Conservation (phyloP, 306 rosid species). For the Begonia fuchsioides region DNA sequence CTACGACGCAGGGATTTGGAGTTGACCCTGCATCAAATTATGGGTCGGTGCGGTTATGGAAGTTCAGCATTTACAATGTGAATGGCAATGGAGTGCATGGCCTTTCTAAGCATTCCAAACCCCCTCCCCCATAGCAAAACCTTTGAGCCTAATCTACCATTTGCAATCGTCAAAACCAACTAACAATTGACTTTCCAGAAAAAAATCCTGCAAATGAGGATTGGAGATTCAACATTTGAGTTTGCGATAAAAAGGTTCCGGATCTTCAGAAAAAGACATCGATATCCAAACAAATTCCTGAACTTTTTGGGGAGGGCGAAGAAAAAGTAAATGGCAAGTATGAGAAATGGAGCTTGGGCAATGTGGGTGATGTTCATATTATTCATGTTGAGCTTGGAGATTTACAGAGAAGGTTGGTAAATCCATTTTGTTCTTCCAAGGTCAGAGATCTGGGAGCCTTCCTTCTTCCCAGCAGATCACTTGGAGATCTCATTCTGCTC, state of each 20-base stretch:
- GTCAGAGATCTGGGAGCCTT: constrained; percentile 77
- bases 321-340: too few species aligned
- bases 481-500: constrained; percentile 71
- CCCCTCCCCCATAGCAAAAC: constrained; percentile 2
- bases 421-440: constrained; percentile 72
- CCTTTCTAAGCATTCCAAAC: not conserved
- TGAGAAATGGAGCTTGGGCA: not conserved
- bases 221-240: not conserved
- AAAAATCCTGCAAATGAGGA: constrained; percentile 3
- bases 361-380: not conserved
- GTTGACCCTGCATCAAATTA: too few species aligned
- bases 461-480: constrained; percentile 35
- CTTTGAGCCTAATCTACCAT: too few species aligned
- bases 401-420: constrained; percentile 65
- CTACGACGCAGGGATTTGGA: too few species aligned
- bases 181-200: constrained; percentile 5
- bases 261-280: not conserved
- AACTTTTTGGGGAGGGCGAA: too few species aligned
- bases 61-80: too few species aligned
- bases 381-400: not conserved
- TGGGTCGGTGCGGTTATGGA: too few species aligned
- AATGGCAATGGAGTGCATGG: not conserved
- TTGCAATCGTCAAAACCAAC: not conserved
- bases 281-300: not conserved
- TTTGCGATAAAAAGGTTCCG: not conserved